Evolutionary conservation across 2,329 filamentous ascomycete genomes (phyloP).

Genomic region (Cercospora sp.): DNA sequence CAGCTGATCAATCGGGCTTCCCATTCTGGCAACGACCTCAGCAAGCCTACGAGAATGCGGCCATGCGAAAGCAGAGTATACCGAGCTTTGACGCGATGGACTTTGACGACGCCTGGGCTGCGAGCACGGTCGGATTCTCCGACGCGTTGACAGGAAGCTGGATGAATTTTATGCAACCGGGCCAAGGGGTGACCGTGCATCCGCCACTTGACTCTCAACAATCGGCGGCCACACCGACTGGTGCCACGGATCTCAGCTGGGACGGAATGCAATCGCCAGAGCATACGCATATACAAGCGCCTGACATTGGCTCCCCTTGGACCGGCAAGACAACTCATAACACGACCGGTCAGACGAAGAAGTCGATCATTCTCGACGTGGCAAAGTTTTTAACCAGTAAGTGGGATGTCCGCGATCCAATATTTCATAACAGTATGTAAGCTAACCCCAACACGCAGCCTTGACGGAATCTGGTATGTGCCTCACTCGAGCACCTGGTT

Average conservation of each 20-base stretch:
- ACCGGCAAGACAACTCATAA: constrained; percentile 4
- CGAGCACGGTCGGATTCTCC: constrained; percentile 27
- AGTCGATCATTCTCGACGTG: constrained; percentile 47
- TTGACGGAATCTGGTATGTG: constrained; percentile 45
- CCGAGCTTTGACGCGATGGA: constrained; percentile 6
- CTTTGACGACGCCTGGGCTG: constrained; percentile 14
- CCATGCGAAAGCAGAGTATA: constrained; percentile 12
- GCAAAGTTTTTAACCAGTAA: constrained; percentile 47
- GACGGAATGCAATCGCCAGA: not conserved
- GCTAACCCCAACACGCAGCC: constrained; percentile 22
- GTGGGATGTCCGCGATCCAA: constrained; percentile 22
- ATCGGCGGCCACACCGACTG: not conserved
- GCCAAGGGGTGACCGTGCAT: constrained; percentile 14
- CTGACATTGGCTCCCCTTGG: not conserved
- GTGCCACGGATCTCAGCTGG: not conserved
- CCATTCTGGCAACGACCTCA: not conserved
- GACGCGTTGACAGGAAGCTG: constrained; percentile 31
- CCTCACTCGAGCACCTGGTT: constrained; percentile 49
- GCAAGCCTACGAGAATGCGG: constrained; percentile 16
- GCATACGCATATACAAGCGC: not conserved
- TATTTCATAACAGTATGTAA: not conserved
- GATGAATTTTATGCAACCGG: constrained; percentile 35
- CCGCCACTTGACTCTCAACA: not conserved
- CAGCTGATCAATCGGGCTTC: not conserved
- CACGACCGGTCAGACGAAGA: constrained; percentile 32